Base-by-base conservation (phyloP, 495 filamentous ascomycete genomes). In the Penicillium desertorum region DNA sequence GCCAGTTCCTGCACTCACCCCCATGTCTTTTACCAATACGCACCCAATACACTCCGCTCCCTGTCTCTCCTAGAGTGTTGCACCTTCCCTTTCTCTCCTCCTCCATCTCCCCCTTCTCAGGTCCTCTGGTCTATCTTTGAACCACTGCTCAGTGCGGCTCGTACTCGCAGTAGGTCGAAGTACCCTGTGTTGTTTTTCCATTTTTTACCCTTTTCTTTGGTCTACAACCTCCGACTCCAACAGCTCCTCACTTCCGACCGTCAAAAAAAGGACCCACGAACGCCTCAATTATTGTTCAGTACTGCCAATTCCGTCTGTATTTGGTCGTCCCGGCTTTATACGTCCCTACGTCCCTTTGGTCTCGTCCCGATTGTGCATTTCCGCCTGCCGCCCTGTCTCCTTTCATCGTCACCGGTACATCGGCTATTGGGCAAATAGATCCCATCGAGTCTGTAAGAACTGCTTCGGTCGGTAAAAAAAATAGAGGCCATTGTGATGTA, bases 51-150 rank as follows among this genome's bases (percentile, higher is more conserved):
- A 22, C 56, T 64, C 61, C 61, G 36, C 36, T 39, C 36, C 36
- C 16, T 39, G 36, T 39, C 36, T 39, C 64, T 60, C 58, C 30
- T 34, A 34, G 30, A 34, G 30, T 34, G 56, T 55, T 63, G 55
- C 52, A 61, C 58, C 55, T 56, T 63, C 59, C 59, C 62, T 63
- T 60, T 53, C 44, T 62, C 49, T 59, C 57, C 60, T 53, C 32
- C 46, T 51, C 46, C 41, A 53, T 56, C 37, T 39, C 57, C 48
- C 53, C 51, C 55, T 57, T 64, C 41, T 51, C 34, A 32, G 22
- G 19, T 50, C 39, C 44, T 36, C 23, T 39, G 41, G 25, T 61
- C 43, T 51, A 19, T 53, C 57, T 58, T 54, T 56, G 30, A 56
- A 53, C 47, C 57, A 56, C 54, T 64, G 62, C 54, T 57, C 53